Conservation (phyloP, 1,139 yeast species). For the Pichia cactophila region DNA sequence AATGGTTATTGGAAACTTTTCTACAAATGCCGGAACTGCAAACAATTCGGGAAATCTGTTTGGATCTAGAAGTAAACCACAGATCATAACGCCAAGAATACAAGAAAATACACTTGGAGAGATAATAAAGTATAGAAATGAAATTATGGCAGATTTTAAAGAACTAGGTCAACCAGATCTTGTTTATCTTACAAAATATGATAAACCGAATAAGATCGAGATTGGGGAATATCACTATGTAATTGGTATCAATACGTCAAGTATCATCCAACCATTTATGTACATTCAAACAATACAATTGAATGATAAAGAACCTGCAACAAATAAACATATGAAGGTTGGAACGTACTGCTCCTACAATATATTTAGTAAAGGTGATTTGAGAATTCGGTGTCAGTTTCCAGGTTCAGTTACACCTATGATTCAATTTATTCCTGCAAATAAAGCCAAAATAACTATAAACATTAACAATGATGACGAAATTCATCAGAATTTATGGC, state of each 20-base stretch:
- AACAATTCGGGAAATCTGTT: neutral
- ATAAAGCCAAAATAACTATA: slow-evolving; percentile 16
- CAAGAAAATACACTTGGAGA: slow-evolving; percentile 28
- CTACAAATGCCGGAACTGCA: neutral
- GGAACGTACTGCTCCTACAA: slow-evolving; percentile 46
- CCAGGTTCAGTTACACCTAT: slow-evolving; percentile 25
- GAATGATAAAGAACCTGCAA: slow-evolving; percentile 19
- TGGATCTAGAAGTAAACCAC: slow-evolving; percentile 14
- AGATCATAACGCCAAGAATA: slow-evolving; percentile 23
- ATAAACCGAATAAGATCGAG: slow-evolving; percentile 32
- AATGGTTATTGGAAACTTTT: neutral
- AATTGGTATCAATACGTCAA: slow-evolving; percentile 56
- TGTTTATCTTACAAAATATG: slow-evolving; percentile 54
- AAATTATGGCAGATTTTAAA: slow-evolving; percentile 19
- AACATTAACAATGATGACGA: slow-evolving; percentile 19
- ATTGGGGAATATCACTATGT: slow-evolving; percentile 58
- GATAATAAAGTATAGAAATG: slow-evolving; percentile 25
- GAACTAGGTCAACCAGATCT: slow-evolving; percentile 89
- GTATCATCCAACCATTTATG: slow-evolving; percentile 56
- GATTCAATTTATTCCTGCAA: slow-evolving; percentile 26
- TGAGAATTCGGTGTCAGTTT: slow-evolving; percentile 32
- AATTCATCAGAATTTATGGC: slow-evolving; percentile 47
- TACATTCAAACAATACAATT: slow-evolving; percentile 60
- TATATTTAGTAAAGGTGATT: slow-evolving; percentile 41
- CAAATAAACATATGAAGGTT: slow-evolving; percentile 27